Percentiles rank a stretch among this genome's conserved stretches.
phyloP scores from a whole-genome alignment of 2,329 filamentous ascomycete species.

The Trichoderma sp. region DNA sequence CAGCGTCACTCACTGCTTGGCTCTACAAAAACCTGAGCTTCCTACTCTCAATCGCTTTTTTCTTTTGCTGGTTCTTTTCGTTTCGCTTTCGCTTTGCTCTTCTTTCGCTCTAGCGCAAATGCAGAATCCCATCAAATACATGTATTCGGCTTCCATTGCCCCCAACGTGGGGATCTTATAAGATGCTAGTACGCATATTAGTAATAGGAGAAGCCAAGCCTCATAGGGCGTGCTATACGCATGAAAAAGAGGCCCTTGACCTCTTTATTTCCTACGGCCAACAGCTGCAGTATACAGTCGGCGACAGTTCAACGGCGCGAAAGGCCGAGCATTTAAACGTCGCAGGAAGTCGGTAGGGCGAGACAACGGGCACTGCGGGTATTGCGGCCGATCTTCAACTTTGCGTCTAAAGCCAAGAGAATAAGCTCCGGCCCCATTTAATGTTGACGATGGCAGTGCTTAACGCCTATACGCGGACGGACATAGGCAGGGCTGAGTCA shows the following conservation, averaged over 20 bases:
- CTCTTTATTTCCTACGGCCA: neutral
- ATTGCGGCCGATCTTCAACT: slow-evolving; percentile 7
- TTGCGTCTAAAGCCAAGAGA: neutral
- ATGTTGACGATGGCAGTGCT: neutral
- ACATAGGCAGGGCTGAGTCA: neutral
- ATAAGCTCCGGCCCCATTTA: neutral
- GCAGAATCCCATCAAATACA: neutral
- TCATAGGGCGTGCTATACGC: neutral
- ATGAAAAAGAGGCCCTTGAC: neutral
- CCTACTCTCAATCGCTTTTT: neutral
- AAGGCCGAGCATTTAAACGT: neutral
- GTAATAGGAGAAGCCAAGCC: neutral
- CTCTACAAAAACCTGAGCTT: neutral
- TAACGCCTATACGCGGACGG: neutral
- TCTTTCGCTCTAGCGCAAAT: neutral
- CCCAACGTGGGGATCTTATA: neutral
- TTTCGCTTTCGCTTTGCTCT: neutral
- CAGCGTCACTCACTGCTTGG: neutral
- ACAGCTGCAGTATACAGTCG: neutral
- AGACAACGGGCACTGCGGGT: slow-evolving; percentile 5
- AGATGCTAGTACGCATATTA: neutral
- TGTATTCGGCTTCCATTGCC: neutral
- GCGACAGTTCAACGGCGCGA: neutral
- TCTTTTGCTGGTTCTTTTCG: neutral
- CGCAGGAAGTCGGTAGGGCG: neutral